A percentile compares a stretch with the other conserved stretches of the same genome.
Evolutionary conservation across 164 flowering plant species (phyloP).

Genomic region (Platanus orientalis): DNA sequence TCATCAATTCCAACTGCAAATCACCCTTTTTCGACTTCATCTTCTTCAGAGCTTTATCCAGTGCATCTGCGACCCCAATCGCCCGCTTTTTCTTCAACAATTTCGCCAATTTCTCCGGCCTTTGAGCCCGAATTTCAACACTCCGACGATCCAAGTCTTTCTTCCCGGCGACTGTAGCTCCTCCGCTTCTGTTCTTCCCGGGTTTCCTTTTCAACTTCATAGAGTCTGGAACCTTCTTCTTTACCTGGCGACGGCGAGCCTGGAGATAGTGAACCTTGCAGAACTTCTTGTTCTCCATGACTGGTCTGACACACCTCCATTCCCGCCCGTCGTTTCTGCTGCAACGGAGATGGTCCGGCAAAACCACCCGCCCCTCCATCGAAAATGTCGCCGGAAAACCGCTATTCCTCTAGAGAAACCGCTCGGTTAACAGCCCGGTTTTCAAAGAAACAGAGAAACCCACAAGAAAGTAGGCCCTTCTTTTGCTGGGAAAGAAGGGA

Average conservation of each 20-base stretch:
- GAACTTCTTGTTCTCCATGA: slow-evolving; percentile 37
- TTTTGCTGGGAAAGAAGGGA: background rate
- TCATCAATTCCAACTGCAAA: slow-evolving; percentile 51
- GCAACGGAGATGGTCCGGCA: slow-evolving; percentile 25
- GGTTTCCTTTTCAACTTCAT: slow-evolving; percentile 40
- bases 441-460: background rate
- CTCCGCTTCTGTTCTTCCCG: background rate
- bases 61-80: slow-evolving; percentile 25
- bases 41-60: slow-evolving; percentile 39
- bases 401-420: background rate
- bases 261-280: slow-evolving; percentile 61
- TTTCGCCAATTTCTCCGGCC: slow-evolving; percentile 19
- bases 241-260: slow-evolving; percentile 50
- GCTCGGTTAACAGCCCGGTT: too few relatives aligned
- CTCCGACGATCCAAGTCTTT: background rate
- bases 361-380: slow-evolving; percentile 9
- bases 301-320: slow-evolving; percentile 29
- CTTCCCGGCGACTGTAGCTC: background rate
- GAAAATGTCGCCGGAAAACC: slow-evolving; percentile 10
- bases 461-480: background rate
- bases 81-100: slow-evolving; percentile 19
- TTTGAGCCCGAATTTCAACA: slow-evolving; percentile 21
- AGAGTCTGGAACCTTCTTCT: slow-evolving; percentile 45
- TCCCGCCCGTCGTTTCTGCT: slow-evolving; percentile 28
- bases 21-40: slow-evolving; percentile 46